Conservation (phyloP, 345 rosid genomes). For the Erodium maritimum region DNA sequence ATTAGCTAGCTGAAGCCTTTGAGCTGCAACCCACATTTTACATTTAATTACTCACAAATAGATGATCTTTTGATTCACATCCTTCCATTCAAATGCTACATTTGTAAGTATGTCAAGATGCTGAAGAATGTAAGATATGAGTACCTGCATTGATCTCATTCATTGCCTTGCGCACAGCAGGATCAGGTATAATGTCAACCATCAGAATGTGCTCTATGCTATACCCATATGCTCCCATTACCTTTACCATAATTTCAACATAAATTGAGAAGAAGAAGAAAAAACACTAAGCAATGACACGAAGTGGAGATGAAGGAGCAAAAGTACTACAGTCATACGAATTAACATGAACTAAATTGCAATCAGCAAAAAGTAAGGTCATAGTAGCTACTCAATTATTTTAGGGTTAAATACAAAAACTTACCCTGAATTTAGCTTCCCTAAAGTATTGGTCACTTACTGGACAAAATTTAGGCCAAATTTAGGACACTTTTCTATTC, state of each 20-base stretch:
- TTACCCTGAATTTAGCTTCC: too few species aligned
- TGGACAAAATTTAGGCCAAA: too few species aligned
- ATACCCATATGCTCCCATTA: conserved; percentile 91
- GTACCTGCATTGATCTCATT: conserved; percentile 98
- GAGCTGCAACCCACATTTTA: too few species aligned
- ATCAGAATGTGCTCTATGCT: conserved; percentile 90
- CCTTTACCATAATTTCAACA: conserved; percentile 39
- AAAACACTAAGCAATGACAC: not conserved
- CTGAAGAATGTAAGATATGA: not conserved
- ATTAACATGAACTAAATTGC: too few species aligned
- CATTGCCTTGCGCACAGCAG: conserved; percentile 89
- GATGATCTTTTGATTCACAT: too few species aligned
- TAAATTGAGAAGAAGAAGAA: not conserved
- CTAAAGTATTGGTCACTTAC: too few species aligned
- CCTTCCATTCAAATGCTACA: not conserved
- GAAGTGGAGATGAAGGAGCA: not conserved
- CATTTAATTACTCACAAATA: too few species aligned
- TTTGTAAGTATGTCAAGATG: not conserved
- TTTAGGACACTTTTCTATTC: too few species aligned
- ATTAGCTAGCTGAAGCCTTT: conserved; percentile 96
- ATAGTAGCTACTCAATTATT: too few species aligned
- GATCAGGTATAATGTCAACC: conserved; percentile 94
- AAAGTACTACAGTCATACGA: too few species aligned
- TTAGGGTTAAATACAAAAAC: too few species aligned
- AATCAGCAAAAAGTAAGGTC: too few species aligned